Conservation (phyloP, 495 filamentous ascomycete genomes). For the Filosporella fistucella region DNA sequence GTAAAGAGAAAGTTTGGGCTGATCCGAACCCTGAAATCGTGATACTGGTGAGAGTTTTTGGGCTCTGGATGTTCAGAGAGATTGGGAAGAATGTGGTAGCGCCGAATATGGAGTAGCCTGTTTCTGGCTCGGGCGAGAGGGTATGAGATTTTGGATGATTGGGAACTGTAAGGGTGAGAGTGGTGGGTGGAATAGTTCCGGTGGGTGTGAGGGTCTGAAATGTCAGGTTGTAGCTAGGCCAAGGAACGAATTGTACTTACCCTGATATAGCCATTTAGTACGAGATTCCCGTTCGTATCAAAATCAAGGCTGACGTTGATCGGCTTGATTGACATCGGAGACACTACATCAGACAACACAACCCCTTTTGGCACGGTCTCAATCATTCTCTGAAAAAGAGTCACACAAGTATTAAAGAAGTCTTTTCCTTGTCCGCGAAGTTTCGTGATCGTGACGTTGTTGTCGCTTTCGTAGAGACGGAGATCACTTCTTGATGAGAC, state of each 20-base stretch:
- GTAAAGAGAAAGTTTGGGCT: conserved; percentile 21
- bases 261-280: conserved; percentile 10
- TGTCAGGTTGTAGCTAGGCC: neutral
- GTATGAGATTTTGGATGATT: neutral
- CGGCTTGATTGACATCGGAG: conserved; percentile 11
- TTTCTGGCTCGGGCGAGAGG: conserved; percentile 2
- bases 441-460: conserved; percentile 31
- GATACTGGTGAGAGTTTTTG: conserved; percentile 15
- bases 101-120: conserved; percentile 10
- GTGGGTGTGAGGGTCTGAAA: conserved; percentile 5
- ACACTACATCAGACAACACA: conserved; percentile 28
- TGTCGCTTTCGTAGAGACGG: conserved; percentile 35
- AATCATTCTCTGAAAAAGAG: conserved; percentile 36
- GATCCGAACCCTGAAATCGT: conserved; percentile 11
- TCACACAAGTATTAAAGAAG: conserved; percentile 29
- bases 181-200: neutral
- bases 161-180: conserved; percentile 1
- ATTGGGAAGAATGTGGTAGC: conserved; percentile 14
- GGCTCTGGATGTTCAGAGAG: neutral
- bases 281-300: conserved; percentile 5
- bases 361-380: conserved; percentile 34
- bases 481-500: conserved; percentile 33
- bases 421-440: conserved; percentile 23
- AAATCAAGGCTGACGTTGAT: conserved; percentile 17
- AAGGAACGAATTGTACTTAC: neutral